These are phyloP conservation scores for Pseudopyricularia javanii DNA, from an alignment of 2,329 filamentous ascomycete genomes.

Conservation along the genomic window DNA sequence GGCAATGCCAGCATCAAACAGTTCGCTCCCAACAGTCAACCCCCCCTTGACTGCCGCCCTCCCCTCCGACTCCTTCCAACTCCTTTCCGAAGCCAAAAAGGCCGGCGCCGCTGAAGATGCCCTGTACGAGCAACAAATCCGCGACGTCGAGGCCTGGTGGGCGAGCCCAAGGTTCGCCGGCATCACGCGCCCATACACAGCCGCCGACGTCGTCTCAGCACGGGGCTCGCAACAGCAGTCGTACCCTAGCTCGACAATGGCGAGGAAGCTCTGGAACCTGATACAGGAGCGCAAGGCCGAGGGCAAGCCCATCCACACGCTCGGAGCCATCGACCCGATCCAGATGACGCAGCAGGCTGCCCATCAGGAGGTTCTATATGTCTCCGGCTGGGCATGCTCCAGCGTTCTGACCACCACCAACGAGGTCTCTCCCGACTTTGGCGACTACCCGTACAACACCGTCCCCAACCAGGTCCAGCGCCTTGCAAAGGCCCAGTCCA, in stretches of 20 bases:
- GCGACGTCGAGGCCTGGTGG: constrained; percentile 88
- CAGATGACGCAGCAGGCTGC: constrained; percentile 98
- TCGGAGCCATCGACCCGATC: constrained; percentile 97
- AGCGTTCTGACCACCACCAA: constrained; percentile 87
- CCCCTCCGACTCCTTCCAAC: constrained; percentile 71
- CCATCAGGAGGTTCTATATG: constrained; percentile 90
- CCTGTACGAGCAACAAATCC: constrained; percentile 71
- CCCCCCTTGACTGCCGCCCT: constrained; percentile 49
- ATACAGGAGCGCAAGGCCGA: constrained; percentile 65
- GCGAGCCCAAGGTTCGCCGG: constrained; percentile 69
- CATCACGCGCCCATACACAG: constrained; percentile 84
- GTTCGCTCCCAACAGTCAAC: constrained; percentile 36
- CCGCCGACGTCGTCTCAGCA: constrained; percentile 87
- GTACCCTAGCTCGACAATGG: constrained; percentile 91
- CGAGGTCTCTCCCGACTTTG: constrained; percentile 94
- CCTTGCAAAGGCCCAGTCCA: constrained; percentile 87
- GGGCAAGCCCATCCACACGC: constrained; percentile 86
- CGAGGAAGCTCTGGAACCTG: constrained; percentile 84
- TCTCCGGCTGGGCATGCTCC: constrained; percentile 96
- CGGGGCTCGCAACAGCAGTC: constrained; percentile 74
- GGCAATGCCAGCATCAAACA: constrained; percentile 28
- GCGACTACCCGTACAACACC: constrained; percentile 98
- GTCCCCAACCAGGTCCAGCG: constrained; percentile 97
- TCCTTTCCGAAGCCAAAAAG: constrained; percentile 68
- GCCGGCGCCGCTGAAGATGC: constrained; percentile 70